Conservation (phyloP, 176 grass and related monocot species). For the Saccharum spontaneum region DNA sequence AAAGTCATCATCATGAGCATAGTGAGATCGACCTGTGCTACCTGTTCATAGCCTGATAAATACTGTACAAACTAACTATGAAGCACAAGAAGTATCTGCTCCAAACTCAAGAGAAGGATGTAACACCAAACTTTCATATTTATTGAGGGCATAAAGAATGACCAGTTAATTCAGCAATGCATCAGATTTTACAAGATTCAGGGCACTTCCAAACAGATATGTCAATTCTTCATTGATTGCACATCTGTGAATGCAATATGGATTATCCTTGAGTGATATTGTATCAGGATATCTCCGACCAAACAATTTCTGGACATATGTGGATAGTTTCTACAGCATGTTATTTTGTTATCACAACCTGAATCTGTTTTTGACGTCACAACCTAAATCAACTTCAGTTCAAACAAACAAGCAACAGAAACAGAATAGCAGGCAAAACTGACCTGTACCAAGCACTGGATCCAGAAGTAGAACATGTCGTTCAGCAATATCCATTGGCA, state of each 20-base stretch:
- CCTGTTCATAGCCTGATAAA: background rate
- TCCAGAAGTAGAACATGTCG: constrained; percentile 97
- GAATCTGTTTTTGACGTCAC: background rate
- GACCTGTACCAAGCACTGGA: constrained; percentile 96
- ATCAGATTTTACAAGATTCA: constrained; percentile 2
- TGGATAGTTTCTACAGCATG: background rate
- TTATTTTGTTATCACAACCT: background rate
- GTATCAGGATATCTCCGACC: background rate
- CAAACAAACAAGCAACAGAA: constrained; percentile 11
- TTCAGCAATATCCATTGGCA: constrained; percentile 97
- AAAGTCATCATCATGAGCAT: background rate
- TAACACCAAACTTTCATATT: background rate
- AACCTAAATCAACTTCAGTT: constrained; percentile 13
- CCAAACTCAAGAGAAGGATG: background rate
- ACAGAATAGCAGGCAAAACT: constrained; percentile 21
- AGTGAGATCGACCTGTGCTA: background rate
- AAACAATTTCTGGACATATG: background rate
- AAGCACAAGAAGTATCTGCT: constrained; percentile 18
- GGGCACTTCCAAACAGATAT: constrained; percentile 5
- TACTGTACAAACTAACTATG: background rate
- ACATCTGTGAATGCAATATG: background rate
- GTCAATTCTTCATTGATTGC: background rate
- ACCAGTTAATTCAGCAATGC: background rate
- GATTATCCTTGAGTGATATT: constrained; percentile 12
- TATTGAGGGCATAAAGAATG: background rate